Base-by-base conservation (phyloP, 768 basidiomycete genomes). In the Calvatia gigantea region DNA sequence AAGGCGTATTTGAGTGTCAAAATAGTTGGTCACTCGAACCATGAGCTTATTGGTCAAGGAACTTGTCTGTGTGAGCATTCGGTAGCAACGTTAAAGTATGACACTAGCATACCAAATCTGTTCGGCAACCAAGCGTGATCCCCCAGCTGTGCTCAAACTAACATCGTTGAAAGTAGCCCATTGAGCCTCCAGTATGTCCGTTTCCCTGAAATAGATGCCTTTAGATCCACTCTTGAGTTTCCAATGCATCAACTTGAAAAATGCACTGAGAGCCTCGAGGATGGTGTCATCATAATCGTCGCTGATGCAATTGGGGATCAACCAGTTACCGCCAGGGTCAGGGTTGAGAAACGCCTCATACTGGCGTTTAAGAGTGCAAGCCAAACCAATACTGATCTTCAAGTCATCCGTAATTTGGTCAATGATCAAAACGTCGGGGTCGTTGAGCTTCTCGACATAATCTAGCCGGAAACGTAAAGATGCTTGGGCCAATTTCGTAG, bases 191-290 rank as follows among this genome's bases (percentile, higher is more conserved):
- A 99, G 78, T n/a, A 98, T 85, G 67, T 98, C 96, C 0, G 95
- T 97, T 75, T 99, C 97, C 66, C 95, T 94, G 77, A 98, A 95
- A 70, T 96, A 91, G 45, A 95, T 92, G 17, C 89, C 90, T 68
- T 92, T 94, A 57, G 86, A 81, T 17, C 89, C 92, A 60, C 91
- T 89, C 76, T 96, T 96, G 49, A 99, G 78, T 69, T 98, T 96
- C 91, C 89, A 94, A 61, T 96, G 93, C 19, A 98, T 86, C 32
- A 99, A 77, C 65, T 83, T 88, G 79, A 99, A 99, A 72, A 98
- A 95, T 65, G 86, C 85, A 6, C 84, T 80, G 58, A 98, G 73
- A 2, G 91, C 91, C 59, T 95, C 89, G 55, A 96, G 75, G 53
- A 99, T 86, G 1, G 92, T 92, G 17, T 78, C 71, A 69, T 99